Conservation (phyloP, 306 rosid genomes). For the Cucumis hystrix region DNA sequence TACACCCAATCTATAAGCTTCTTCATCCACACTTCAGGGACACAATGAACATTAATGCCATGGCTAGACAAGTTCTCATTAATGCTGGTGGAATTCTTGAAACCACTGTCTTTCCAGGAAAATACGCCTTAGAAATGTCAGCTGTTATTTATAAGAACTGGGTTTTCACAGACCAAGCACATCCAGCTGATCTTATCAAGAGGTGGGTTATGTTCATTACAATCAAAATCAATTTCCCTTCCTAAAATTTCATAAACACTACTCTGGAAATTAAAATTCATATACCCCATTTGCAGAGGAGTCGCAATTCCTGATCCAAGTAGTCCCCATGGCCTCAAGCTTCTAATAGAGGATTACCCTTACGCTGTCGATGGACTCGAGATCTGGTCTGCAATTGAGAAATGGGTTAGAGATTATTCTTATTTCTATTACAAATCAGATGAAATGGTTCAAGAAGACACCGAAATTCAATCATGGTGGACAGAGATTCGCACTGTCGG, state of each 20-base stretch:
- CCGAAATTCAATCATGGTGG: conserved; percentile 77
- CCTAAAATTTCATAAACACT: neutral
- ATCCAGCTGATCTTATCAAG: conserved; percentile 64
- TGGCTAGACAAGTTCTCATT: conserved; percentile 82
- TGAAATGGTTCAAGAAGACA: conserved; percentile 31
- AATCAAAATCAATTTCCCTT: neutral
- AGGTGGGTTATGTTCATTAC: conserved; percentile 31
- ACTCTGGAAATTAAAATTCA: neutral
- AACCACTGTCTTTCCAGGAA: conserved; percentile 78
- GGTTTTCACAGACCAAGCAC: conserved; percentile 72
- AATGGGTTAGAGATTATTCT: conserved; percentile 72
- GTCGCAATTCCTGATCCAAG: conserved; percentile 48
- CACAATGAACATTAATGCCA: conserved; percentile 85
- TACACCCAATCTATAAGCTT: conserved; percentile 81
- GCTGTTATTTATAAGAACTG: conserved; percentile 52
- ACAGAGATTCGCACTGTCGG: conserved; percentile 50
- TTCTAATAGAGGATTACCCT: conserved; percentile 75
- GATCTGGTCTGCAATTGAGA: conserved; percentile 74
- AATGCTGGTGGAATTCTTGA: conserved; percentile 86
- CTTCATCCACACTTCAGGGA: conserved; percentile 77
- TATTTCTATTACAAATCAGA: conserved; percentile 45
- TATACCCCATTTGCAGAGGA: conserved; percentile 36
- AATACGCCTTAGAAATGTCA: conserved; percentile 75
- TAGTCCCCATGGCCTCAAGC: conserved; percentile 52
- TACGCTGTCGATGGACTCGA: conserved; percentile 80